Base-by-base conservation (phyloP, 2,329 filamentous ascomycete species). In the Colletotrichum eleusines region DNA sequence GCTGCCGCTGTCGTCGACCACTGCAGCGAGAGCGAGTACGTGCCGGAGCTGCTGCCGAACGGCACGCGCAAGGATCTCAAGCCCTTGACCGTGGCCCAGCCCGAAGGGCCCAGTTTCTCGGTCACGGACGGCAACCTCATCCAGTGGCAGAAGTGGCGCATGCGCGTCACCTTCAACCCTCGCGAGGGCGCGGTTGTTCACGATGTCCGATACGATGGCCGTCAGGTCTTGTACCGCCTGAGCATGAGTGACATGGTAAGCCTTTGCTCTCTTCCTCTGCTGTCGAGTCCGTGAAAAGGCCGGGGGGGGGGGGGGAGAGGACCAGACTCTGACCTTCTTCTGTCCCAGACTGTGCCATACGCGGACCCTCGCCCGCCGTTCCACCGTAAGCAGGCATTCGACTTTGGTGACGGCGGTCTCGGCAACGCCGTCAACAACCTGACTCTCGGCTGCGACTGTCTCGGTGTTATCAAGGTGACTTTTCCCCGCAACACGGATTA, bases 361-460 rank as follows among this genome's bases (percentile, higher is more conserved):
- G 71, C 71, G 28, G 71, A 73, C 18, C 71, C 71, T 38, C 69
- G 71, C 14, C 58, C 69, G 9, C 71, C 71, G 5, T 73, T 73
- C 51, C 71, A 72, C 58, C 67, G 70, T 38, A 92, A 92, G 76
- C 88, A 91, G 72, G 90, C 90, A 5, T 92, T 92, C 73, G 90
- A 92, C 75, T 89, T 92, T 73, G 90, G 90, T 3, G 90, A 92
- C 72, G 89, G 86, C 18, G 90, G 90, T n/a, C 87, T 88, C 42
- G 90, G 90, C 5, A 86, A 87, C 58, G 88, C 86, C 72, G 88
- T 89, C 26, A 92, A 92, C 77, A 92, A 92, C 73, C 83, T 93
- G 2, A 83, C 84, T n/a, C 83, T 92, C 1, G 90, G 91, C 23
- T 92, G 90, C 72, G 91, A 93, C 75, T 90, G 91, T 75, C 83